Base-by-base conservation (phyloP, 2,329 filamentous ascomycete genomes). In the Stenocarpella maydis region DNA sequence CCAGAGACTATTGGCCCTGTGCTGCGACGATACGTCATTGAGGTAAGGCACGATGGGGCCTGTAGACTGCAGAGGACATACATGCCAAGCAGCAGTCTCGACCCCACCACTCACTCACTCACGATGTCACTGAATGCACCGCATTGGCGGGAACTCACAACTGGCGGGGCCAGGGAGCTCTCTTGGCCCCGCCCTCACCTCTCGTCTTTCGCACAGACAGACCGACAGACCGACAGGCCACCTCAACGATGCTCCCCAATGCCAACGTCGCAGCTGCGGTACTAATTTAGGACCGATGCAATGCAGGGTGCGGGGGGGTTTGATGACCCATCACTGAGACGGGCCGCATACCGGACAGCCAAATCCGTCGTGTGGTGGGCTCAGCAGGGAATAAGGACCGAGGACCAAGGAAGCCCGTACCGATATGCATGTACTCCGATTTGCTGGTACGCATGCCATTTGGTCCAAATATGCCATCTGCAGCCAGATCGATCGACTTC, bases 1-100 rank as follows among this genome's bases (percentile, higher is more conserved):
- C 21, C 47, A 17, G 50, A 19, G 6, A 53, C 49, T 34, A 66
- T 47, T 65, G 21, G 24, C 39, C n/a, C 45, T 9, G 19, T 37
- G 24, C 28, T 67, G 39, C 52, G 41, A 19, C 17, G 39, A 41
- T 67, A 67, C 65, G 65, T 67, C 65, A 67, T 67, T 67, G 65
- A 58, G 41, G 41, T 15, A 58, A 50, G 53, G 31, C 24, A 58
- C 12, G 65, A 67, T 67, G 63, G 26, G 58, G 49, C 43, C 41
- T 37, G 58, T 49, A 28, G 43, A 63, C 55, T 47, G 55, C 19
- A 10, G 55, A 45, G 55, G 55, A 47, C 21, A 17, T 47, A 34
- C 39, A 34, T 61, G 58, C 58, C n/a, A n/a, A n/a, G n/a, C n/a
- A n/a, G n/a, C n/a, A n/a, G n/a, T n/a, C n/a, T n/a, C n/a, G n/a